Conservation (phyloP, 495 filamentous ascomycete genomes). For the Jackrogersella multiformis region DNA sequence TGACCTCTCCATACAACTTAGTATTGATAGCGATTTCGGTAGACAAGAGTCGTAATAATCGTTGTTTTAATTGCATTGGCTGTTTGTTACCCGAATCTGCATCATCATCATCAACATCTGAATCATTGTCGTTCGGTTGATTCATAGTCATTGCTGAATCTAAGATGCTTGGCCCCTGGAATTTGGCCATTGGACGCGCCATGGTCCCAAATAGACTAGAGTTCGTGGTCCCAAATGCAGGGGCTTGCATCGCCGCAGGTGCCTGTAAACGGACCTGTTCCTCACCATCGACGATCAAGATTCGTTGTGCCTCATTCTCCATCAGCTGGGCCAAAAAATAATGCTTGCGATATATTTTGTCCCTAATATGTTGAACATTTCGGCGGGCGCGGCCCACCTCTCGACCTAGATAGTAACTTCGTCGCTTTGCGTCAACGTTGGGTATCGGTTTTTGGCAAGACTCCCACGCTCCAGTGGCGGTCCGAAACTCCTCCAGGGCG, state of each 20-base stretch:
- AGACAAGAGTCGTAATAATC: slow-evolving; percentile 67
- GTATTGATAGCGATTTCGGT: slow-evolving; percentile 71
- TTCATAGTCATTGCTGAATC: neutral
- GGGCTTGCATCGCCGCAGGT: neutral
- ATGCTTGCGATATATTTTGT: slow-evolving; percentile 51
- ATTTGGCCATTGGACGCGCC: no score
- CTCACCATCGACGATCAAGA: slow-evolving; percentile 48
- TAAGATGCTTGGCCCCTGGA: no score
- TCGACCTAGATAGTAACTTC: slow-evolving; percentile 59
- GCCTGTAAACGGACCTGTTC: slow-evolving; percentile 49
- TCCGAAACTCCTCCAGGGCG: slow-evolving; percentile 56
- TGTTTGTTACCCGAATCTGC: slow-evolving; percentile 46
- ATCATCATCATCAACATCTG: slow-evolving; percentile 27
- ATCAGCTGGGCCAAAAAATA: slow-evolving; percentile 66
- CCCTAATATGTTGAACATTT: slow-evolving; percentile 52
- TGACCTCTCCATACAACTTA: slow-evolving; percentile 65
- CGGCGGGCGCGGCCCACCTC: slow-evolving; percentile 16
- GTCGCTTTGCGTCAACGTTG: slow-evolving; percentile 54
- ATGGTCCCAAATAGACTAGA: no score
- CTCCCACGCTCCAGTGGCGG: slow-evolving; percentile 54
- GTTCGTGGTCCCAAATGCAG: neutral
- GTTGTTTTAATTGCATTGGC: slow-evolving; percentile 66
- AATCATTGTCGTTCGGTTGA: neutral
- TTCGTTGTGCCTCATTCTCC: slow-evolving; percentile 40
- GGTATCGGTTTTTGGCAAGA: slow-evolving; percentile 52